Base-by-base conservation (phyloP, 768 basidiomycete species). In the Termitomyces sp. region DNA sequence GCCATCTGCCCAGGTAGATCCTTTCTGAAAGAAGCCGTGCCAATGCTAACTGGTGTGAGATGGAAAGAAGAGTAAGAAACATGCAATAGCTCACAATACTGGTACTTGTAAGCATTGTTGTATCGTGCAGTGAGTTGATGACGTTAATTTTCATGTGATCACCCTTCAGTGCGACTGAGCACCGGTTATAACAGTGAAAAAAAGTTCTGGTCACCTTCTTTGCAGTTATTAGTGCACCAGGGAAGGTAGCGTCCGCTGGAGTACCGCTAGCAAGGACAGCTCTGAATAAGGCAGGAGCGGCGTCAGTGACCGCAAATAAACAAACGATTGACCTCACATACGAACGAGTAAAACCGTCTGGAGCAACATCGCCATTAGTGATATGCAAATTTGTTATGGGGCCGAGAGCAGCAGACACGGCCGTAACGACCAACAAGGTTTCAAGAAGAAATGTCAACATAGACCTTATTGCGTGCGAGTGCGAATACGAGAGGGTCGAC, bases 21-120 rank as follows among this genome's bases (percentile, higher is more conserved):
- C 44, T 27, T 29, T 46, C 20, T 55, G 54, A 8, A 55, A 46
- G 26, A 55, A 36, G 34, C 54, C 54, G n/a, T 55, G 54, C 54
- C 54, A 55, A 27, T 55, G 54, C 54, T 55, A 26, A 55, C 31
- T 41, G 7, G 10, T 22, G 22, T 46, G 12, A 46, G 46, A 22
- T 37, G 22, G 18, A 13, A 36, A 46, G 22, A 8, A 12, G 22
- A 8, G 3, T 5, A n/a, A 20, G 14, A 6, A 3, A 31, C 3
- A 14, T 0, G 20, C 10, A 12, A n/a, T 9, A 26, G 27, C 54
- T 36, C 32, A 55, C 54, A 20, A 55, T 55, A 7, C 54, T 55
- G 14, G 54, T 55, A 29, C 31, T 29, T 8, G 54, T 55, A 20
- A 36, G 34, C 54, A 55, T 55, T 24, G 54, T 55, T 1, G 44